A percentile compares a stretch with the other conserved stretches of the same genome.
phyloP scores from a whole-genome alignment of 441 rosid genomes.

The Erodium chrysanthum region DNA sequence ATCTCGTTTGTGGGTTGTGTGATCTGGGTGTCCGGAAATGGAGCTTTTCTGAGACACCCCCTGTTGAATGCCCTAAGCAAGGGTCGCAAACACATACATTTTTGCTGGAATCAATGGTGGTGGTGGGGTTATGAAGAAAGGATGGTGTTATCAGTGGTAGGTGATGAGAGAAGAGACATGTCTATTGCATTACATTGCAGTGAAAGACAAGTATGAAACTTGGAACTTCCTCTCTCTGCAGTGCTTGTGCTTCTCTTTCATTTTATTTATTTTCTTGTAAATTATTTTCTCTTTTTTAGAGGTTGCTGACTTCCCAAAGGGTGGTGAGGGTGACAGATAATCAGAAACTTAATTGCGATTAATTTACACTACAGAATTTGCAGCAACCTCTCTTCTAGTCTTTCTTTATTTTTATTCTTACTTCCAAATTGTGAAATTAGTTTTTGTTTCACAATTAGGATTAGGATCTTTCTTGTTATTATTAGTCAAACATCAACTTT shows the following conservation, averaged over 20 bases:
- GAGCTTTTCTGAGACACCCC: conserved; percentile 36
- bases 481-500: too few species aligned
- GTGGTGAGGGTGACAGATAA: background rate
- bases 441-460: too few species aligned
- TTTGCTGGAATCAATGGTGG: background rate
- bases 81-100: background rate
- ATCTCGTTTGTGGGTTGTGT: conserved; percentile 22
- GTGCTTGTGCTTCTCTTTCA: too few species aligned
- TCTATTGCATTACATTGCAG: background rate
- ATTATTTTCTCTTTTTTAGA: too few species aligned
- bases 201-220: too few species aligned
- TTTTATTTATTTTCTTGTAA: too few species aligned
- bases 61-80: conserved; percentile 24
- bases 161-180: background rate
- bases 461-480: too few species aligned
- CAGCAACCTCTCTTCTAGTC: too few species aligned
- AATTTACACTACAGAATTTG: too few species aligned
- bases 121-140: background rate
- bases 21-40: conserved; percentile 18
- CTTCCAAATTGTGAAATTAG: too few species aligned
- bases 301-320: too few species aligned
- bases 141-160: background rate
- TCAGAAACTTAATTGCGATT: background rate
- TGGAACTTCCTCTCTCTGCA: background rate
- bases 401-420: too few species aligned